phyloP scores from a whole-genome alignment of 1,284 basidiomycete genomes.

The Leccinum variabile region DNA sequence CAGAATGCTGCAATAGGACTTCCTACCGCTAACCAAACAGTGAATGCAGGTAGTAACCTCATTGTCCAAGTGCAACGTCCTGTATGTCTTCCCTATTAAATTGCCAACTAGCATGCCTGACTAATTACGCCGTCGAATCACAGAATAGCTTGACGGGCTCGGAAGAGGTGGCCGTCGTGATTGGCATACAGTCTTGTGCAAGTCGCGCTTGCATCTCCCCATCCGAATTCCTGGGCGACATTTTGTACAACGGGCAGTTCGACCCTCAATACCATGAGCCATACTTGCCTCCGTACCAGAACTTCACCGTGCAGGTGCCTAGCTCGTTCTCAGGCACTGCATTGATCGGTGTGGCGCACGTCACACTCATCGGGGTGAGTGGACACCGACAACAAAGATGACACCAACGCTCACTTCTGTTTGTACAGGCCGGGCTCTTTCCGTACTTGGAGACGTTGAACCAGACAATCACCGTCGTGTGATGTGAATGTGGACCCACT shows the following conservation, averaged over 20 bases:
- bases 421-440: background rate
- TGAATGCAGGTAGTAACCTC: background rate
- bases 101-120: background rate
- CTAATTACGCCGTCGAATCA: background rate
- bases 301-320: background rate
- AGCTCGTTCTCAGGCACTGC: background rate
- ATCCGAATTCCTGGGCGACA: background rate
- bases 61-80: background rate
- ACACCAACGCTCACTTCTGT: background rate
- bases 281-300: conserved; percentile 1
- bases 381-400: background rate
- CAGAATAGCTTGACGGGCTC: background rate
- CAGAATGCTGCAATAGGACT: background rate
- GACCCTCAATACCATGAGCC: background rate
- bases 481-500: background rate
- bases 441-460: background rate
- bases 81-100: background rate
- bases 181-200: background rate
- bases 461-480: background rate
- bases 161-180: background rate
- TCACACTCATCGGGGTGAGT: background rate
- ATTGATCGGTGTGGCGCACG: background rate
- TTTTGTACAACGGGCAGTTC: background rate
- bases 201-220: background rate
- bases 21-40: background rate